These are phyloP conservation scores for Oryza meridionalis DNA, from an alignment of 176 grass and related monocot species.

Conservation along the genomic window DNA sequence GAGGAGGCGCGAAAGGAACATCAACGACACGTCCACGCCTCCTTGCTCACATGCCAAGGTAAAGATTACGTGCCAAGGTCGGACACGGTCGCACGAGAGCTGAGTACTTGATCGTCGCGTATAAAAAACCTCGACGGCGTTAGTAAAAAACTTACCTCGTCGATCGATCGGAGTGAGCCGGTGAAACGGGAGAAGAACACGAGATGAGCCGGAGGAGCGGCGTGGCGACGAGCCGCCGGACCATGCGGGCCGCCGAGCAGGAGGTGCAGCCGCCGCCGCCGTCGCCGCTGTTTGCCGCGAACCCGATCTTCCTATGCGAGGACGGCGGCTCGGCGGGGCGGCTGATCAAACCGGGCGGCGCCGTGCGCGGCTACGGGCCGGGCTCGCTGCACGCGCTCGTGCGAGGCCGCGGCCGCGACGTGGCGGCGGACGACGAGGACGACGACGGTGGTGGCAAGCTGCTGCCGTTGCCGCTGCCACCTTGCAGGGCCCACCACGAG, in stretches of 20 bases:
- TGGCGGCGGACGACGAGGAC: not conserved
- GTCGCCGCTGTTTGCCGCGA: not conserved
- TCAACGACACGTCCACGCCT: conserved; percentile 46
- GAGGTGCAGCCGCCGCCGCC: too few species aligned
- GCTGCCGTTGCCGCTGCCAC: conserved; percentile 36
- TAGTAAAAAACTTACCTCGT: not conserved
- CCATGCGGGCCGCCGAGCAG: not conserved
- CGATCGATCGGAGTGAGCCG: not conserved
- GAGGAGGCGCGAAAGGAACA: conserved; percentile 41
- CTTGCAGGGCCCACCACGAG: conserved; percentile 1
- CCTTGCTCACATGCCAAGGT: conserved; percentile 41
- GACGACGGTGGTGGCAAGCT: not conserved
- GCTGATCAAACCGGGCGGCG: not conserved
- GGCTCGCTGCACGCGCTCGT: conserved; percentile 2
- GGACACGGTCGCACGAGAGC: not conserved
- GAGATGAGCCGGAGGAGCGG: not conserved
- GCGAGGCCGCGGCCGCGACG: conserved; percentile 13
- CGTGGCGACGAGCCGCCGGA: conserved; percentile 17
- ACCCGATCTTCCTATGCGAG: conserved; percentile 37
- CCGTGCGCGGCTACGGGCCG: not conserved
- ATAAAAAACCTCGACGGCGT: conserved; percentile 10
- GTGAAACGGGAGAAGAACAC: too few species aligned
- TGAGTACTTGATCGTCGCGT: not conserved
- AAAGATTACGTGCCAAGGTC: not conserved
- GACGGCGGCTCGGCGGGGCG: not conserved